Evolutionary conservation across 2,329 filamentous ascomycete genomes (phyloP).

Genomic region (Colletotrichum sansevieriae): DNA sequence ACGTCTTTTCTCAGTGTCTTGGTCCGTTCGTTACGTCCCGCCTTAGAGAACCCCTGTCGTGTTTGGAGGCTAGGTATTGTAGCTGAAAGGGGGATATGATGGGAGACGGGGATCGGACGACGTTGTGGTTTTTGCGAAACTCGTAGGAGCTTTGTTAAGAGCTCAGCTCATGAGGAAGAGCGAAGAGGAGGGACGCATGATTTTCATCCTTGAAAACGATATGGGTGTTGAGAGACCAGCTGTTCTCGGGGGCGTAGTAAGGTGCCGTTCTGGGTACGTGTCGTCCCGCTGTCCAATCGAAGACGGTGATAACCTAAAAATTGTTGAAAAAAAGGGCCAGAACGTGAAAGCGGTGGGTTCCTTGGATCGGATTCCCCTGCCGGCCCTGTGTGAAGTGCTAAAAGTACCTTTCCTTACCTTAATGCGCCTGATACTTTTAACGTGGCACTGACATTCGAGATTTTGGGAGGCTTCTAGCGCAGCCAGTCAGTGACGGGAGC

Average conservation of each 20-base stretch:
- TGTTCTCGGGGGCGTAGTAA: constrained; percentile 4
- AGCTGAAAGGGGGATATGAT: constrained; percentile 24
- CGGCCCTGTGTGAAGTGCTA: too few relatives aligned
- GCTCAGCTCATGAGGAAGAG: neutral
- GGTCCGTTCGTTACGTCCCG: constrained; percentile 8
- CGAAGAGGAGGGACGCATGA: neutral
- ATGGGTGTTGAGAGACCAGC: neutral
- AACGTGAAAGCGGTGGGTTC: constrained; percentile 19
- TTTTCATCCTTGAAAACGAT: neutral
- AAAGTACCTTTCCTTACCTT: neutral
- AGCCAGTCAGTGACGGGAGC: neutral
- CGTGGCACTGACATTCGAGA: neutral
- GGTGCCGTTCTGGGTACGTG: constrained; percentile 27
- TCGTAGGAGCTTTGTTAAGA: neutral
- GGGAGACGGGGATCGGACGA: neutral
- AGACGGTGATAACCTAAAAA: constrained; percentile 25
- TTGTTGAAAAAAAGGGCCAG: neutral
- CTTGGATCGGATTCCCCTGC: too few relatives aligned
- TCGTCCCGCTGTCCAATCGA: constrained; percentile 37
- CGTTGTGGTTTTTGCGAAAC: too few relatives aligned
- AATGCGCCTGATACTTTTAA: neutral
- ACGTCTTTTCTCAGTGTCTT: constrained; percentile 18
- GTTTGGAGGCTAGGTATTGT: neutral
- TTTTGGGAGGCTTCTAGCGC: constrained; percentile 14
- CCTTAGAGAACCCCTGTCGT: constrained; percentile 11